Evolutionary conservation across 345 rosid genomes (phyloP).

Genomic region (Brassica napus): Da-Ae NC_063436.1:21507501-21508000

Average conservation of each 20-base stretch:
- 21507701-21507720: neutral
- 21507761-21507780: neutral
- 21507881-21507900: neutral
- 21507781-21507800: constrained; percentile 3
- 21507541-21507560: constrained; percentile 3
- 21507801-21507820: neutral
- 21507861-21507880: constrained; percentile 10
- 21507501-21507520: constrained; percentile 3
- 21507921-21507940: neutral
- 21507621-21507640: neutral
- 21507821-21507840: neutral
- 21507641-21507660: neutral
- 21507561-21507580: neutral
- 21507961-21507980: neutral
- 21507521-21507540: neutral
- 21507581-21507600: neutral
- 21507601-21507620: neutral
- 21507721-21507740: neutral
- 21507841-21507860: neutral
- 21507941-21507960: neutral
- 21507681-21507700: constrained; percentile 19
- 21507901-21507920: neutral
- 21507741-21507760: neutral
- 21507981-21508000: neutral
- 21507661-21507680: neutral